Evolutionary conservation across 2,329 filamentous ascomycete genomes (phyloP), one percentile per base, ranked within the genome.

Genomic region (Drechslerella coelobrocha): DNA sequence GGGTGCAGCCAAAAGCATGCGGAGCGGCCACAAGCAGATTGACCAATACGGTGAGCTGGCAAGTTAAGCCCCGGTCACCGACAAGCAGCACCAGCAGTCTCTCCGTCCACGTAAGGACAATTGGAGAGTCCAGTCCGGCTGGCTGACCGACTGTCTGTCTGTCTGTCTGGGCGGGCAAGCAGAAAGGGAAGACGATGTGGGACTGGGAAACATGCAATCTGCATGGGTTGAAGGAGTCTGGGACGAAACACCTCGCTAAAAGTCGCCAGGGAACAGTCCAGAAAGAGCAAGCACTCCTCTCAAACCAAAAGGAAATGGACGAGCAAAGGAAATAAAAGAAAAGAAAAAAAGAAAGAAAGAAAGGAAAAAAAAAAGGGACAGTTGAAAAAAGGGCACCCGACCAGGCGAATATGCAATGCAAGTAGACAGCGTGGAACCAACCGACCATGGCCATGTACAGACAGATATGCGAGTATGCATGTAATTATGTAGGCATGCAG

Each of bases 401-500:
- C 51, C 53, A 53, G 53, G 34, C 45, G 61, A 45, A 60, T 47
- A 53, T 68, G 56, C 56, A 69, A 61, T 61, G 57, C 63, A 69
- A 45, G 51, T 24, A 60, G 51, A 24, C 53, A 39, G 50, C 26
- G 53, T 41, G n/a, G 37, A 17, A 41, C 41, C 34, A 39, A n/a
- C 34, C 34, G 34, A 39, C 34, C 34, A 61, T 24, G 26, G 12
- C 6, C 50, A 41, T 9, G 51, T 5, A 39, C n/a, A 39, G 12
- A 39, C 12, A n/a, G 34, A 10, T 10, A 39, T 39, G 34, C 12
- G 12, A 4, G 34, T 4, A 39, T 45, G 41, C 5, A 4, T 23
- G 19, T 6, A 19, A 3, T n/a, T 21, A 45, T 19, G 8, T 7
- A 19, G 41, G 14, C 19, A 19, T 45, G 61, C 39, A 55, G 41